Conservation (phyloP, 768 basidiomycete genomes). For the Trametes cingulata region DNA sequence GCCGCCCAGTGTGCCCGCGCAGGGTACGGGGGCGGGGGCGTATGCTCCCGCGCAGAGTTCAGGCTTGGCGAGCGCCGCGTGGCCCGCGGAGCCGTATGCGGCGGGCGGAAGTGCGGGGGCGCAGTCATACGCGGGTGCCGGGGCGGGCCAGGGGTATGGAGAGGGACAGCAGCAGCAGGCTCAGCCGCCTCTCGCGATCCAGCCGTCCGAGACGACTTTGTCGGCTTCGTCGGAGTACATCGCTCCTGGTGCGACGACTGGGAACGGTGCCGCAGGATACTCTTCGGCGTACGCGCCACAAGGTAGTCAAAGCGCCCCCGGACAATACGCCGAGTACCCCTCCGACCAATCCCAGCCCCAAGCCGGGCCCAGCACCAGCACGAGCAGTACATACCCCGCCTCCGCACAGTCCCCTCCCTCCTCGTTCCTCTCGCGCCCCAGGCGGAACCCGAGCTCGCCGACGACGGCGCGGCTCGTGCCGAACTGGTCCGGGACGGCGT, state of each 20-base stretch:
- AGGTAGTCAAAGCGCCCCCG: background rate
- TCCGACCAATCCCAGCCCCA: slow-evolving; percentile 17
- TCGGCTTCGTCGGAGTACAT: slow-evolving; percentile 30
- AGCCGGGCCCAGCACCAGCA: background rate
- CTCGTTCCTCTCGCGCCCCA: slow-evolving; percentile 16
- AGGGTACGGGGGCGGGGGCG: slow-evolving; percentile 9
- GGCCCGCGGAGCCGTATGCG: slow-evolving; percentile 37
- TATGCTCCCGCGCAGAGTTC: slow-evolving; percentile 23
- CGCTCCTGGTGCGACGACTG: slow-evolving; percentile 4
- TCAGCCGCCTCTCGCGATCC: slow-evolving; percentile 32
- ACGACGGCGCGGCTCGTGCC: slow-evolving; percentile 7
- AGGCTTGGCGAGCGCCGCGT: slow-evolving; percentile 35
- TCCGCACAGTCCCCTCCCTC: slow-evolving; percentile 4
- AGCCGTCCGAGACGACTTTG: slow-evolving; percentile 35
- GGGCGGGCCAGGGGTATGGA: slow-evolving; percentile 6
- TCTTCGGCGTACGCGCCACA: slow-evolving; percentile 5
- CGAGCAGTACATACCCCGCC: background rate
- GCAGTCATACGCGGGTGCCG: slow-evolving; percentile 14
- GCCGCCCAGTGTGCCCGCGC: slow-evolving; percentile 14
- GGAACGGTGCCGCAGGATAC: background rate
- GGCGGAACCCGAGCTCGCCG: slow-evolving; percentile 20
- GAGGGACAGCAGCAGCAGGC: slow-evolving; percentile 19
- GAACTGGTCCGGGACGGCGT: slow-evolving; percentile 17
- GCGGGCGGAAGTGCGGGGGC: background rate
- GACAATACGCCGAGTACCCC: slow-evolving; percentile 17